Conservation (phyloP, 208 protist species). For the Trypanosoma mega region DNA sequence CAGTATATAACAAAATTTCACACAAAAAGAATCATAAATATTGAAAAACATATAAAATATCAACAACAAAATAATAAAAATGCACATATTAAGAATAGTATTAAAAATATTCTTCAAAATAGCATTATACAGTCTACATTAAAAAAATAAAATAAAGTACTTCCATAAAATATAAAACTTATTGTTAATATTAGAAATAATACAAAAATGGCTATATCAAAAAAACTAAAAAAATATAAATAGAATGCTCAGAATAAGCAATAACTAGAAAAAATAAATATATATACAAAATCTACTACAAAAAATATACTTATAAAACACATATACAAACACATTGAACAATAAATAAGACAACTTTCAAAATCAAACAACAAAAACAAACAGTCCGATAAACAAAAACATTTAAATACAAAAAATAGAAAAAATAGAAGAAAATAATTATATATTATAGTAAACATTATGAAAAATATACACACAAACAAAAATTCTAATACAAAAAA, state of each 20-base stretch:
- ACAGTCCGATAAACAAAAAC: constrained; percentile 80
- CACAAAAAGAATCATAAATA: constrained; percentile 72
- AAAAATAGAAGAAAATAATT: constrained; percentile 88
- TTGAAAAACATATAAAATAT: constrained; percentile 80
- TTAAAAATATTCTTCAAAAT: constrained; percentile 67
- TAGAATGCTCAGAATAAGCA: constrained; percentile 82
- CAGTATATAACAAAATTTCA: constrained; percentile 91
- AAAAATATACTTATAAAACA: constrained; percentile 83
- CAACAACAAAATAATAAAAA: constrained; percentile 70
- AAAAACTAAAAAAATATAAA: constrained; percentile 73
- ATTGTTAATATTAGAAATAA: constrained; percentile 68
- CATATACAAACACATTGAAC: constrained; percentile 69
- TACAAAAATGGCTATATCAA: constrained; percentile 71
- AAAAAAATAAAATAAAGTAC: constrained; percentile 73
- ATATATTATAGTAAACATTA: constrained; percentile 76
- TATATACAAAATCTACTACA: constrained; percentile 74
- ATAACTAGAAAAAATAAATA: constrained; percentile 76
- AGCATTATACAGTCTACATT: constrained; percentile 74
- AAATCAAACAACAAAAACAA: constrained; percentile 88
- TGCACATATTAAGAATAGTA: constrained; percentile 35
- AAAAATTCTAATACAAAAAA: constrained; percentile 78
- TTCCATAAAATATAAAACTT: constrained; percentile 70
- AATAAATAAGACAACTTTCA: constrained; percentile 76
- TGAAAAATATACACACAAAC: constrained; percentile 74
- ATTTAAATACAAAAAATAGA: constrained; percentile 87